These are phyloP conservation scores for Trichophyton benhamiae DNA, from an alignment of 2,329 filamentous ascomycete genomes.

Conservation along the genomic window DNA sequence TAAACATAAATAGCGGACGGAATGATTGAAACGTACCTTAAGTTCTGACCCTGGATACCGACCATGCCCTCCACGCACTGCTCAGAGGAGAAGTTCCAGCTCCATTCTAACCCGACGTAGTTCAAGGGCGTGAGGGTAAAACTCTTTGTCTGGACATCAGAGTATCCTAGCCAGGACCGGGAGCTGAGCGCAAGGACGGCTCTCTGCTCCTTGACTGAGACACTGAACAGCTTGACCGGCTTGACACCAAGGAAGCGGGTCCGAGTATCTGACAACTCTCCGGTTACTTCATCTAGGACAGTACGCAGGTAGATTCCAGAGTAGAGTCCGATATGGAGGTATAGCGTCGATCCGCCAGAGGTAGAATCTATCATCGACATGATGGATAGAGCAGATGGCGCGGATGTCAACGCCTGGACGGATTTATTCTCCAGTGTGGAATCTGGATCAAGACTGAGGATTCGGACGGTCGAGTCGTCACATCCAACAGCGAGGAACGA, in stretches of 20 bases:
- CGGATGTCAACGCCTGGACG: slow-evolving; percentile 82
- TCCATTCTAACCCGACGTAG: slow-evolving; percentile 80
- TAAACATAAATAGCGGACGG: slow-evolving; percentile 4
- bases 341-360: slow-evolving; percentile 74
- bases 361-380: slow-evolving; percentile 94
- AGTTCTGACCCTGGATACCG: slow-evolving; percentile 75
- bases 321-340: slow-evolving; percentile 88
- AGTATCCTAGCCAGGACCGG: slow-evolving; percentile 90
- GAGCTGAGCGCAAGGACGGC: slow-evolving; percentile 85
- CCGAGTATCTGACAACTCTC: slow-evolving; percentile 85
- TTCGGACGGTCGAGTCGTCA: slow-evolving; percentile 89
- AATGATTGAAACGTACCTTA: slow-evolving; percentile 50
- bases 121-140: slow-evolving; percentile 89
- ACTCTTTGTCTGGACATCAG: slow-evolving; percentile 70
- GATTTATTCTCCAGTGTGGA: slow-evolving; percentile 86
- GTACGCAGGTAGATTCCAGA: slow-evolving; percentile 94
- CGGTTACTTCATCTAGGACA: slow-evolving; percentile 86
- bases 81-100: slow-evolving; percentile 92
- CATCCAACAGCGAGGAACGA: slow-evolving; percentile 93
- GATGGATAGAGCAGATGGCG: slow-evolving; percentile 77
- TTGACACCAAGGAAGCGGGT: slow-evolving; percentile 91
- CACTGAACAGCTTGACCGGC: slow-evolving; percentile 76
- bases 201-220: slow-evolving; percentile 73
- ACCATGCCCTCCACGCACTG: slow-evolving; percentile 91
- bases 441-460: slow-evolving; percentile 80